A percentile compares a stretch with the other conserved stretches of the same genome.
Conservation (phyloP, 2,329 filamentous ascomycete species). For the Paecilomyces formosus region DNA sequence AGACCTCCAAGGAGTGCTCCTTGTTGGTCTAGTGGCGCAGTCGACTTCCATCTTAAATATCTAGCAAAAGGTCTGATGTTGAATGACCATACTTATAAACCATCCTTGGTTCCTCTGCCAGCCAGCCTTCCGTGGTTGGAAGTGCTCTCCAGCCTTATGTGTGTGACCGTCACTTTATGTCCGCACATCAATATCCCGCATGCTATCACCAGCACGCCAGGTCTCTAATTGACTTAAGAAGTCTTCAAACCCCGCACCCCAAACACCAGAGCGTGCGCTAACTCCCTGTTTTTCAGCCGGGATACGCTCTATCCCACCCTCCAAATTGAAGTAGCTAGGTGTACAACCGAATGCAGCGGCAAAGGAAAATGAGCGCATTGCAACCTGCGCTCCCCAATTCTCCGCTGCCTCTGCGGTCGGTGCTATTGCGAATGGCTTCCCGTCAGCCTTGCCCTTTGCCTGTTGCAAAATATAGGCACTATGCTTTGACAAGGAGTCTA, state of each 20-base stretch:
- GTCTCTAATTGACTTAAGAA: conserved; percentile 14
- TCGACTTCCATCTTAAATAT: no score
- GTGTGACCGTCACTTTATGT: neutral
- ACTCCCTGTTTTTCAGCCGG: conserved; percentile 22
- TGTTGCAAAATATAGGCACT: conserved; percentile 39
- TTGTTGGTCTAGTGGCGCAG: no score
- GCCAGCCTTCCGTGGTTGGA: neutral
- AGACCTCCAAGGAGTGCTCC: no score
- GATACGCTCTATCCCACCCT: conserved; percentile 27
- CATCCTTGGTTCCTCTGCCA: no score
- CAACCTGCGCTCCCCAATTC: conserved; percentile 37
- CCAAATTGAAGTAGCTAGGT: conserved; percentile 47
- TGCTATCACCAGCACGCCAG: conserved; percentile 17
- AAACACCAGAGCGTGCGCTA: conserved; percentile 18
- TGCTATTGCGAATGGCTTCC: conserved; percentile 4
- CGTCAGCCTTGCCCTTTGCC: neutral
- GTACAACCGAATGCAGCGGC: conserved; percentile 43
- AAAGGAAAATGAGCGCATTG: conserved; percentile 34
- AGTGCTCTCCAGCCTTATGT: neutral
- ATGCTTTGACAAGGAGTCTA: conserved; percentile 34
- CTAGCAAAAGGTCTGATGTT: no score
- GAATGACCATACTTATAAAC: no score
- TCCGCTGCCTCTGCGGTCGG: conserved; percentile 36
- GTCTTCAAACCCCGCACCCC: conserved; percentile 21
- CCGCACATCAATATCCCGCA: conserved; percentile 11